A percentile compares a stretch with the other conserved stretches of the same genome.
Evolutionary conservation across 2,329 filamentous ascomycete genomes (phyloP).

Genomic region (Penicillium concentricum): DNA sequence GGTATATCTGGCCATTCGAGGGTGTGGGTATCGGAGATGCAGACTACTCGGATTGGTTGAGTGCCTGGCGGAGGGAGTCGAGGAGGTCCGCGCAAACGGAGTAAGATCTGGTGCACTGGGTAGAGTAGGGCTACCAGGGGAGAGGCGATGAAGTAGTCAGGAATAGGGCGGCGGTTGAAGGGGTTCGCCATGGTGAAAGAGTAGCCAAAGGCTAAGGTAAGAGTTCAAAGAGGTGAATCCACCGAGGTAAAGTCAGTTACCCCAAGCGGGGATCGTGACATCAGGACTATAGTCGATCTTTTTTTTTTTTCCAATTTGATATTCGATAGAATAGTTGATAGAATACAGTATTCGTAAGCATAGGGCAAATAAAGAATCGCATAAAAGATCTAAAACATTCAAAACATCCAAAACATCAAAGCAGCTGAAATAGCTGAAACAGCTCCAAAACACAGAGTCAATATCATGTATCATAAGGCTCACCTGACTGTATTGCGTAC

Average conservation of each 20-base stretch:
- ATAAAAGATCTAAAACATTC: background rate
- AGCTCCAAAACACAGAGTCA: too few species aligned
- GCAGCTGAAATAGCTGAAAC: too few species aligned
- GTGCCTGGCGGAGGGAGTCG: constrained; percentile 56
- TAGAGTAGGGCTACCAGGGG: constrained; percentile 65
- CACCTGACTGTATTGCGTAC: background rate
- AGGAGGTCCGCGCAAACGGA: constrained; percentile 66
- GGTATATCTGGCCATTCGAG: constrained; percentile 55
- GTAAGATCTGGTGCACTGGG: constrained; percentile 63
- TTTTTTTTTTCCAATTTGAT: background rate
- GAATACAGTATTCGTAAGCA: too few species aligned
- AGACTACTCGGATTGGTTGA: constrained; percentile 71
- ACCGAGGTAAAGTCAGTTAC: constrained; percentile 3
- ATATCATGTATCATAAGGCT: background rate
- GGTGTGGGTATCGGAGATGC: constrained; percentile 86
- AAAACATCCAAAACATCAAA: background rate
- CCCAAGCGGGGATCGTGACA: constrained; percentile 12
- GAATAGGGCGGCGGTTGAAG: constrained; percentile 51
- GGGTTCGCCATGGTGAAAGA: constrained; percentile 38
- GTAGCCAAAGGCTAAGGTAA: background rate
- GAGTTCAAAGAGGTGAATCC: constrained; percentile 3
- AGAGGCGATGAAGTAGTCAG: constrained; percentile 66
- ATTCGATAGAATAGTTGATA: background rate
- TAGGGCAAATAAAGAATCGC: background rate
- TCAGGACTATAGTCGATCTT: background rate